Conservation (phyloP, 371 early-diverging fungal species). For the Circinella minor region DNA sequence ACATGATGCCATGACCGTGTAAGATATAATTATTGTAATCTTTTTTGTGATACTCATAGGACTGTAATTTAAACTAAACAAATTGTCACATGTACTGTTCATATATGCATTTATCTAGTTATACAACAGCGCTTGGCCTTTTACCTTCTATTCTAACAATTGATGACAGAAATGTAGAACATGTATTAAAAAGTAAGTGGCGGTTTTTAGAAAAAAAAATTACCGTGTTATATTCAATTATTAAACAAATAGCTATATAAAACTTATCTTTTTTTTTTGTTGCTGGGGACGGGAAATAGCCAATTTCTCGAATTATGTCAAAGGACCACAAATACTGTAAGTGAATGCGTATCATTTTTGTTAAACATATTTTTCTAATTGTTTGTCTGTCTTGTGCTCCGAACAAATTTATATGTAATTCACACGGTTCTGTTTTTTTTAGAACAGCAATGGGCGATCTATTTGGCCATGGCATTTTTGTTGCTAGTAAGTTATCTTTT, state of each 20-base stretch:
- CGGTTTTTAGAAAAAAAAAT: too few species aligned
- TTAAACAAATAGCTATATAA: too few species aligned
- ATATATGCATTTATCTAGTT: not conserved
- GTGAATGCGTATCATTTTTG: not conserved
- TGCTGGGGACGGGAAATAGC: not conserved
- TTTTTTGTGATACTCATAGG: not conserved
- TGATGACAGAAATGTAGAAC: slow-evolving; percentile 28
- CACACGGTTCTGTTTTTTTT: slow-evolving; percentile 17
- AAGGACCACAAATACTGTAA: slow-evolving; percentile 39
- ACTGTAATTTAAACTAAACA: too few species aligned
- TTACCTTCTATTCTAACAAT: slow-evolving; percentile 25
- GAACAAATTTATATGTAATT: not conserved
- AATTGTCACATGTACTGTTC: not conserved
- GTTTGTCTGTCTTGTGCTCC: not conserved
- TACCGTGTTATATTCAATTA: too few species aligned
- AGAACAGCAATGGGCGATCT: slow-evolving; percentile 28
- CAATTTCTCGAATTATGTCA: slow-evolving; percentile 57
- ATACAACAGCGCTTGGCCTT: slow-evolving; percentile 25
- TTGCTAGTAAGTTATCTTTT: slow-evolving; percentile 27
- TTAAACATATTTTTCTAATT: too few species aligned
- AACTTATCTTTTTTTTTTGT: too few species aligned
- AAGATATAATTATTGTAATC: not conserved
- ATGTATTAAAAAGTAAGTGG: slow-evolving; percentile 27
- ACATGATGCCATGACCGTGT: slow-evolving; percentile 10
- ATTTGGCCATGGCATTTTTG: slow-evolving; percentile 72